Conservation (phyloP, 352 stramenopile genomes). For the Phytophthora sp. region DNA sequence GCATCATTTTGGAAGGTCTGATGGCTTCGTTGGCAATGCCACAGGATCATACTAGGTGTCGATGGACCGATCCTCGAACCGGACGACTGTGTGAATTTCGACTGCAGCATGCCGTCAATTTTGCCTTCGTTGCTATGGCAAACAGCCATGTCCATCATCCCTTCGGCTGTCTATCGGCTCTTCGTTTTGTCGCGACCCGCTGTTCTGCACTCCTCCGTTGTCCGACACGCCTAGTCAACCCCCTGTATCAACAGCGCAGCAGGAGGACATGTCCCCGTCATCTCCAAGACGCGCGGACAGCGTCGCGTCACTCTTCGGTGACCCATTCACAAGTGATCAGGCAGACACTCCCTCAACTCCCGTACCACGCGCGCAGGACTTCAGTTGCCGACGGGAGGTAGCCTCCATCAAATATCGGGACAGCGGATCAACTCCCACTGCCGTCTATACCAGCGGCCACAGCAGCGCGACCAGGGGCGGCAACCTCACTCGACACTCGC, state of each 20-base stretch:
- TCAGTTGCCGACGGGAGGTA: no score
- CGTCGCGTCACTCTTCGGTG: no score
- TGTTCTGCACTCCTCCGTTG: no score
- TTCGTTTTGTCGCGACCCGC: neutral
- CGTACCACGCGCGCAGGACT: no score
- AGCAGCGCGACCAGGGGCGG: neutral
- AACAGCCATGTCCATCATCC: neutral
- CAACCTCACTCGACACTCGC: neutral
- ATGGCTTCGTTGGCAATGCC: neutral
- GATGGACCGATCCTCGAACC: slow-evolving; percentile 8
- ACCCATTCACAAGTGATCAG: no score
- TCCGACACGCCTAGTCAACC: neutral
- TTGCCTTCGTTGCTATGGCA: slow-evolving; percentile 14
- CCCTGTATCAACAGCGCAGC: neutral
- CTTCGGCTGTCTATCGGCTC: neutral
- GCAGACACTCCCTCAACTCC: no score
- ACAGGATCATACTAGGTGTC: neutral
- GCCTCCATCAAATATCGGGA: neutral
- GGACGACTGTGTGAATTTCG: neutral
- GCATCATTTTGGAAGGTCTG: neutral
- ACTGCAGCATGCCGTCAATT: slow-evolving; percentile 10
- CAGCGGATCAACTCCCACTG: neutral
- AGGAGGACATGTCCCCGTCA: neutral
- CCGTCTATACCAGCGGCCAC: neutral
- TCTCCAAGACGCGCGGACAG: no score